A percentile compares a stretch with the other conserved stretches of the same genome.
phyloP scores from a whole-genome alignment of 2,329 filamentous ascomycete genomes.

The Leptosphaerulina australis region DNA sequence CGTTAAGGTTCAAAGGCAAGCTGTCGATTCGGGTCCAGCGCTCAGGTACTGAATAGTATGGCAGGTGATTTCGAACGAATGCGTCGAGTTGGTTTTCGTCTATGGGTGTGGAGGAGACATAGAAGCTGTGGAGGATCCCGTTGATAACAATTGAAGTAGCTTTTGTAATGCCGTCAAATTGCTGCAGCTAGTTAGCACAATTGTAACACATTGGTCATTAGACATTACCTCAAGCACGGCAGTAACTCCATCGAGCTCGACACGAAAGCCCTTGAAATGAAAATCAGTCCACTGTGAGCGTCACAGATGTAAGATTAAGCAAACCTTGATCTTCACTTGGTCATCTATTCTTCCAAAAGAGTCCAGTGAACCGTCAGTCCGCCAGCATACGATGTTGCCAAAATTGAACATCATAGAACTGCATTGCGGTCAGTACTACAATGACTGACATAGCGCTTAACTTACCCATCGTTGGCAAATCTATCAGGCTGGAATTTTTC shows the following conservation, averaged over 20 bases:
- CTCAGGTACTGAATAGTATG: slow-evolving; percentile 63
- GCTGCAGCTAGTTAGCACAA: slow-evolving; percentile 29
- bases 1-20: slow-evolving; percentile 61
- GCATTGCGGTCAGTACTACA: neutral
- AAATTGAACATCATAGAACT: slow-evolving; percentile 63
- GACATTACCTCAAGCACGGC: slow-evolving; percentile 31
- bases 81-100: slow-evolving; percentile 47
- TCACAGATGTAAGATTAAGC: neutral
- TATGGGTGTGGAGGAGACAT: slow-evolving; percentile 47
- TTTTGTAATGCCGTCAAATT: slow-evolving; percentile 54
- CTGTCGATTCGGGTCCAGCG: slow-evolving; percentile 52
- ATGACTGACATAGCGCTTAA: neutral
- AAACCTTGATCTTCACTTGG: slow-evolving; percentile 64
- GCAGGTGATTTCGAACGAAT: slow-evolving; percentile 54
- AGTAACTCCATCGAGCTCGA: slow-evolving; percentile 65
- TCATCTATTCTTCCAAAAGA: slow-evolving; percentile 64
- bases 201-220: neutral
- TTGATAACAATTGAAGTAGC: slow-evolving; percentile 58
- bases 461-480: slow-evolving; percentile 60
- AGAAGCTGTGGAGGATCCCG: slow-evolving; percentile 59
- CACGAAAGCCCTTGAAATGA: slow-evolving; percentile 58
- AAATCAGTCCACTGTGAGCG: neutral
- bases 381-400: slow-evolving; percentile 64
- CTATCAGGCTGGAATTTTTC: slow-evolving; percentile 58
- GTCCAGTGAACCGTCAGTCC: slow-evolving; percentile 59